Evolutionary conservation across 2,329 filamentous ascomycete genomes (phyloP).

Genomic region (Diaporthe humulicola): DNA sequence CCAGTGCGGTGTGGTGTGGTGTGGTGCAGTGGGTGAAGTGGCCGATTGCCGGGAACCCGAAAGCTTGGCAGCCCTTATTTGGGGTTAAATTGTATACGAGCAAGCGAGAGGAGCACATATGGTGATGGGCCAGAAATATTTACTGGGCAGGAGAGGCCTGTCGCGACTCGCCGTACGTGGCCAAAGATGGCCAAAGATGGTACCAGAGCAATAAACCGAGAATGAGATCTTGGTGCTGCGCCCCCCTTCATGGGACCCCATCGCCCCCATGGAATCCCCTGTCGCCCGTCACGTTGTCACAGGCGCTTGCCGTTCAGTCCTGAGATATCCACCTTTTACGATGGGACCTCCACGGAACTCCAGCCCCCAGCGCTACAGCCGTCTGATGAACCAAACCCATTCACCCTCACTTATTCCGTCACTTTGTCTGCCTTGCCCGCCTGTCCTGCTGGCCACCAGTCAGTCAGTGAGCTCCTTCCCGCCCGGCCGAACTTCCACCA

Average conservation of each 20-base stretch:
- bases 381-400: conserved; percentile 1
- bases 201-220: neutral
- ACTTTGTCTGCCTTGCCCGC: neutral
- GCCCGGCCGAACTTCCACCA: neutral
- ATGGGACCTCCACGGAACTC: conserved; percentile 2
- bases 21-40: neutral
- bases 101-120: conserved; percentile 32
- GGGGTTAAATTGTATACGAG: conserved; percentile 28
- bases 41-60: conserved; percentile 12
- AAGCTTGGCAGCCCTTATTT: conserved; percentile 15
- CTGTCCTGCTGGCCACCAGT: neutral
- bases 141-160: conserved; percentile 13
- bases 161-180: neutral
- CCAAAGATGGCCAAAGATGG: neutral
- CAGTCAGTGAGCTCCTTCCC: neutral
- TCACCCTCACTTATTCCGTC: neutral
- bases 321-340: conserved; percentile 15
- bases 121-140: conserved; percentile 17
- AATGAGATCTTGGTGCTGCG: conserved; percentile 16
- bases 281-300: conserved; percentile 9
- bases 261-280: neutral
- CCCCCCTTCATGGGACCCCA: conserved; percentile 15
- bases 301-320: conserved; percentile 23
- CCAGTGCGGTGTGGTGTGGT: neutral
- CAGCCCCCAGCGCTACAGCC: neutral